A percentile compares a stretch with the other conserved stretches of the same genome.
These are phyloP conservation scores for Hamigera avellanea DNA, from an alignment of 495 filamentous ascomycete genomes.

Conservation along the genomic window DNA sequence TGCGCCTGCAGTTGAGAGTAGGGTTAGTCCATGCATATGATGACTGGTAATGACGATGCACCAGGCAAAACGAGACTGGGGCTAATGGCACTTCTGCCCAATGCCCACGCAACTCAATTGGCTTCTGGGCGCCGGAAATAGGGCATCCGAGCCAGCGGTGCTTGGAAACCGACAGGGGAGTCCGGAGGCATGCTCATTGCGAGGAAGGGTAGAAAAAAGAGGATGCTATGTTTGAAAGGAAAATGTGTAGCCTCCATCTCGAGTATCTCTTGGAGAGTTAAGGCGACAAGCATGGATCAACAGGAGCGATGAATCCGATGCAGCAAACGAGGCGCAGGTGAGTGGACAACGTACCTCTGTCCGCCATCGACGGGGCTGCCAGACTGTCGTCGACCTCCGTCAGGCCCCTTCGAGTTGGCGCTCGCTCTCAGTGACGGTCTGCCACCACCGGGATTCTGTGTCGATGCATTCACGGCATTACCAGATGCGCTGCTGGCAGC, in stretches of 20 bases:
- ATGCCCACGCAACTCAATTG: not conserved
- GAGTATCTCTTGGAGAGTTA: not conserved
- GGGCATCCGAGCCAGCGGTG: not conserved
- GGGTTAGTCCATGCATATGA: conserved; percentile 8
- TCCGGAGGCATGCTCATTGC: not conserved
- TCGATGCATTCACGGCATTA: conserved; percentile 26
- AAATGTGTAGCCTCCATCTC: no score
- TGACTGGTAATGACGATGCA: not conserved
- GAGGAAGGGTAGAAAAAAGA: conserved; percentile 9
- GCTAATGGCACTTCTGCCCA: no score
- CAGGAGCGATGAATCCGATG: conserved; percentile 2
- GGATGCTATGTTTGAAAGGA: no score
- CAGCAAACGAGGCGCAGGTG: conserved; percentile 5
- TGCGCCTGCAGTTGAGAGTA: conserved; percentile 24
- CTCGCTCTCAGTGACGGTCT: conserved; percentile 39
- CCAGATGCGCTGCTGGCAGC: conserved; percentile 36
- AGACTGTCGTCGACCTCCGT: conserved; percentile 44
- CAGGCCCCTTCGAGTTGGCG: conserved; percentile 38
- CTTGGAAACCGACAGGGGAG: not conserved
- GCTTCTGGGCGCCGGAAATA: not conserved
- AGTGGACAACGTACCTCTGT: conserved; percentile 36
- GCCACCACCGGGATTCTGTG: conserved; percentile 23
- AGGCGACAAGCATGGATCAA: not conserved
- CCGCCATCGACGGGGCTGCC: conserved; percentile 42
- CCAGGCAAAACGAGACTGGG: conserved; percentile 1